Percentiles rank a stretch among this genome's conserved stretches.
phyloP scores from a whole-genome alignment of 2,329 filamentous ascomycete species.

The Hawksworthiomyces lignivorus region DNA sequence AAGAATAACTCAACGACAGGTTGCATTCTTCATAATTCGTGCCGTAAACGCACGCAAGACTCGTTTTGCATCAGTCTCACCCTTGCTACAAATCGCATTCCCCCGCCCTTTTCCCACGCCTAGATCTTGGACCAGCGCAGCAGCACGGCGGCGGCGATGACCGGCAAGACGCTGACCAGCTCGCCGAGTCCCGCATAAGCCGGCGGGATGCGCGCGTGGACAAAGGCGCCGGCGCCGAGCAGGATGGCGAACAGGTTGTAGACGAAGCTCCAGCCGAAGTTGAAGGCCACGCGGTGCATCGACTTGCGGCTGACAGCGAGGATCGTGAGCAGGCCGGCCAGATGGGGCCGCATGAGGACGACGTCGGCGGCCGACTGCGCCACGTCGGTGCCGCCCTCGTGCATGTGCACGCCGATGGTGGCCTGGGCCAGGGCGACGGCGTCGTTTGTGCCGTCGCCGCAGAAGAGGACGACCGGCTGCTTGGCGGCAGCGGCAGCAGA shows the following conservation, averaged over 20 bases:
- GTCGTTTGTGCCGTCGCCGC: constrained; percentile 75
- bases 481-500: constrained; percentile 4
- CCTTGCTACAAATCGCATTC: too few species aligned
- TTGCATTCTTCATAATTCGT: too few species aligned
- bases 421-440: constrained; percentile 65
- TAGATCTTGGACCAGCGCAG: constrained; percentile 30
- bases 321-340: constrained; percentile 49
- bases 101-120: too few species aligned
- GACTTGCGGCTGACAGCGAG: constrained; percentile 45
- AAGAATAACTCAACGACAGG: too few species aligned
- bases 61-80: too few species aligned
- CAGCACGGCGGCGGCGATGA: constrained; percentile 50
- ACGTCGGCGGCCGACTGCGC: constrained; percentile 61
- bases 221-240: constrained; percentile 57
- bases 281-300: constrained; percentile 50
- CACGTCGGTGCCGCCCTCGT: constrained; percentile 50
- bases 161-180: constrained; percentile 65
- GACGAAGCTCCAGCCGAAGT: constrained; percentile 61
- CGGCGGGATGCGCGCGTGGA: constrained; percentile 40
- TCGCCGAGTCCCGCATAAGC: constrained; percentile 63
- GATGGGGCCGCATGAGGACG: constrained; percentile 51
- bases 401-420: constrained; percentile 63
- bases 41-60: too few species aligned
- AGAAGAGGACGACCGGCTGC: constrained; percentile 51
- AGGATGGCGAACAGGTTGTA: constrained; percentile 66